phyloP scores from a whole-genome alignment of 192 early-diverging fungal genomes.

The Phycomyces blakesleeanus region DNA sequence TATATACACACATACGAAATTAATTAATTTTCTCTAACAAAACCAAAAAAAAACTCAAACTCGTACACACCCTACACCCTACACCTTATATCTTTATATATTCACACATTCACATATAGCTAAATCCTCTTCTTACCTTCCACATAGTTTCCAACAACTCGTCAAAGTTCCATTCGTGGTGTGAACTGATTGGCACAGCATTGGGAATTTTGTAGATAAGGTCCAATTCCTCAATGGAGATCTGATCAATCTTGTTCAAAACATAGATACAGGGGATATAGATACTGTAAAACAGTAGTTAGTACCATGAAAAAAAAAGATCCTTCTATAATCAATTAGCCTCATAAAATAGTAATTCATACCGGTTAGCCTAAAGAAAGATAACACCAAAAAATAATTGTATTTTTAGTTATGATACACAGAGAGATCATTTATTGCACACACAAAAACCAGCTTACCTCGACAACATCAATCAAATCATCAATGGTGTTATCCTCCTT shows the following conservation, averaged over 20 bases:
- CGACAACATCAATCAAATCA: conserved; percentile 96
- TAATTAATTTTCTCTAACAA: too few relatives aligned
- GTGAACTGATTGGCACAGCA: conserved; percentile 74
- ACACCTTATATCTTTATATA: too few relatives aligned
- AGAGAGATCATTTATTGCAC: neutral
- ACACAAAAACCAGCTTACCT: conserved; percentile 57
- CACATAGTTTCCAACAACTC: conserved; percentile 86
- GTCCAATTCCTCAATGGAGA: conserved; percentile 93
- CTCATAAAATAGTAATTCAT: neutral
- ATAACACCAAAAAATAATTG: neutral
- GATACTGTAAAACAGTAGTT: conserved; percentile 48
- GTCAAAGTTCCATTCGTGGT: conserved; percentile 97
- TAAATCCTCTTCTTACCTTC: conserved; percentile 26
- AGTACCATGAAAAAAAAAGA: too few relatives aligned
- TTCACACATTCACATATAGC: too few relatives aligned
- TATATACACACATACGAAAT: too few relatives aligned
- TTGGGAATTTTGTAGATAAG: conserved; percentile 97
- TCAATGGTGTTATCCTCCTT: conserved; percentile 92
- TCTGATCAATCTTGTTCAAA: conserved; percentile 98
- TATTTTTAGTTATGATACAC: neutral
- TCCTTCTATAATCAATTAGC: too few relatives aligned
- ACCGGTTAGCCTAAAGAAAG: conserved; percentile 37
- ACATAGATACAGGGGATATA: conserved; percentile 97
- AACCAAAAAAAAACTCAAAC: too few relatives aligned
- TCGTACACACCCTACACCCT: too few relatives aligned